phyloP scores from a whole-genome alignment of 495 filamentous ascomycete species.

The Penicillium cinerascens region DNA sequence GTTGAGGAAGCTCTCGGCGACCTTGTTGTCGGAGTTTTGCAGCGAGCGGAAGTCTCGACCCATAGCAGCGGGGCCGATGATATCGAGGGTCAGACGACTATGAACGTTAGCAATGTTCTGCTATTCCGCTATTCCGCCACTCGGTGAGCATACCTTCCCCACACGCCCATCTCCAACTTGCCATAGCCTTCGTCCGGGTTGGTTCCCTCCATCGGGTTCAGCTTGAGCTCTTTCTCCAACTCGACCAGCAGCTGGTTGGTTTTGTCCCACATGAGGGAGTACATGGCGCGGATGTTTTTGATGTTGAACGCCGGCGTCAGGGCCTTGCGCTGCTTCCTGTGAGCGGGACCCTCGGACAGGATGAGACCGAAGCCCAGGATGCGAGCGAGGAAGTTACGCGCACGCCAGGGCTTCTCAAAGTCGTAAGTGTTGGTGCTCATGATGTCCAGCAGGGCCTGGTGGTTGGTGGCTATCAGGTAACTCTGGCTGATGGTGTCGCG shows the following conservation, averaged over 20 bases:
- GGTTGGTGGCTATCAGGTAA: constrained; percentile 39
- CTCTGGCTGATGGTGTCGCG: constrained; percentile 37
- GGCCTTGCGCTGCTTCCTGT: constrained; percentile 67
- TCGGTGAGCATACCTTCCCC: constrained; percentile 50
- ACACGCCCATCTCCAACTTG: constrained; percentile 64
- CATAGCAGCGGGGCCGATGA: constrained; percentile 79
- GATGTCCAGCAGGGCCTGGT: constrained; percentile 49
- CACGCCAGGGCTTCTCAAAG: constrained; percentile 48
- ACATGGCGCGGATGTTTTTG: constrained; percentile 78
- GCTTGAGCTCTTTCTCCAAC: constrained; percentile 38
- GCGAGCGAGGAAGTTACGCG: constrained; percentile 54
- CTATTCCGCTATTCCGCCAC: background rate
- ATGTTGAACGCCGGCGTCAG: constrained; percentile 82
- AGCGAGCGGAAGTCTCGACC: constrained; percentile 77
- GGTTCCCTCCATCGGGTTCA: constrained; percentile 33
- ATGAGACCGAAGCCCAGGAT: constrained; percentile 76
- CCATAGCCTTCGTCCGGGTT: constrained; percentile 38
- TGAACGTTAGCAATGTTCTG: background rate
- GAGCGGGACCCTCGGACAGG: constrained; percentile 76
- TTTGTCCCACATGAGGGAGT: constrained; percentile 73
- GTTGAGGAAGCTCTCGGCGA: constrained; percentile 63
- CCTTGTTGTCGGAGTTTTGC: constrained; percentile 56
- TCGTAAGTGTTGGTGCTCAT: constrained; percentile 55
- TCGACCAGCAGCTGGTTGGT: constrained; percentile 39
- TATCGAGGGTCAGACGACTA: constrained; percentile 74